phyloP scores from a whole-genome alignment of 371 early-diverging fungal genomes.

The Paraphysoderma sedebokerense region DNA sequence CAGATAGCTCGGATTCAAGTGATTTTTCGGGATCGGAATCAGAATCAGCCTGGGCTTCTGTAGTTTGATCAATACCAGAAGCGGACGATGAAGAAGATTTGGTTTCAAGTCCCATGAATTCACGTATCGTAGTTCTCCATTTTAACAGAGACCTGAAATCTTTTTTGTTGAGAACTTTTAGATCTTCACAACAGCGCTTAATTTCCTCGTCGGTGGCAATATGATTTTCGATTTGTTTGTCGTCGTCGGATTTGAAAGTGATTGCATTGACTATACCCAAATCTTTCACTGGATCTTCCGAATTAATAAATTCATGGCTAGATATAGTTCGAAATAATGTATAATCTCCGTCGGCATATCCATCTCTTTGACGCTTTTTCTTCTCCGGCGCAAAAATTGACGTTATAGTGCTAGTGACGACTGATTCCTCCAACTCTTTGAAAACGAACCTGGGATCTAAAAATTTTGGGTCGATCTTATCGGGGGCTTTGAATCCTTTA shows the following conservation, averaged over 20 bases:
- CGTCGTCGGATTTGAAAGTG: conserved; percentile 45
- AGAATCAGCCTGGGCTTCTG: conserved; percentile 11
- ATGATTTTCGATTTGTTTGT: conserved; percentile 34
- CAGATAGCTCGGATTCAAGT: conserved; percentile 25
- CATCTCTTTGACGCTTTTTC: conserved; percentile 75
- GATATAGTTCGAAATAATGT: conserved; percentile 53
- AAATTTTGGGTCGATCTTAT: conserved; percentile 86
- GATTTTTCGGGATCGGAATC: conserved; percentile 20
- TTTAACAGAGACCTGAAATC: conserved; percentile 77
- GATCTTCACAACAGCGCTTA: conserved; percentile 56
- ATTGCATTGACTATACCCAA: conserved; percentile 60
- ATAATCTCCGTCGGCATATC: conserved; percentile 89
- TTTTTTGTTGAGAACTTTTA: conserved; percentile 79
- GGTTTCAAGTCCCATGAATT: conserved; percentile 24
- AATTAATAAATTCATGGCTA: conserved; percentile 56
- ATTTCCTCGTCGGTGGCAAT: conserved; percentile 64
- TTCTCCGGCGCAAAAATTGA: conserved; percentile 33
- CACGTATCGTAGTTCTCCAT: conserved; percentile 65
- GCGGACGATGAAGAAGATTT: not conserved
- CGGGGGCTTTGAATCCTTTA: conserved; percentile 83
- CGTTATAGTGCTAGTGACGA: conserved; percentile 8
- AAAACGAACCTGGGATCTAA: conserved; percentile 93
- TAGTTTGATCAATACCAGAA: not conserved
- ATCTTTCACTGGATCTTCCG: conserved; percentile 54
- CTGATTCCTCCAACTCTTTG: conserved; percentile 57